Percentiles rank a stretch among this genome's conserved stretches.
Conservation (phyloP, 495 filamentous ascomycete genomes). For the Aspergillus indologenus region DNA sequence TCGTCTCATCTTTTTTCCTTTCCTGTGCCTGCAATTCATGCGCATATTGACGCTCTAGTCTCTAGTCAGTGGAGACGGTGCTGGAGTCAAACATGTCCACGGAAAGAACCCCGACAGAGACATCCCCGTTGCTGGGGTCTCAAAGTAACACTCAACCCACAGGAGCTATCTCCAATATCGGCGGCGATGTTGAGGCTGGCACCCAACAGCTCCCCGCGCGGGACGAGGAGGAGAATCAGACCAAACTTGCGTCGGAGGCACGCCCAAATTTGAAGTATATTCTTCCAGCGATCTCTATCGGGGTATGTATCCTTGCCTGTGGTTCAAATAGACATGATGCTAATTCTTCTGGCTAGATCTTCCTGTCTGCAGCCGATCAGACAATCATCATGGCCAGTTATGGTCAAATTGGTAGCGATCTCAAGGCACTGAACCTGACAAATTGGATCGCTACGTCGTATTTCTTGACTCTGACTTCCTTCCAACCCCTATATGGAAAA, state of each 20-base stretch:
- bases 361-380: slow-evolving; percentile 74
- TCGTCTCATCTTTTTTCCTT: neutral
- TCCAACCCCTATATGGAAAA: slow-evolving; percentile 78
- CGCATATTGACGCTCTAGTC: neutral
- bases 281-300: slow-evolving; percentile 49
- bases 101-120: slow-evolving; percentile 33
- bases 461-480: slow-evolving; percentile 74
- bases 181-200: slow-evolving; percentile 21
- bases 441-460: slow-evolving; percentile 81
- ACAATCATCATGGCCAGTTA: slow-evolving; percentile 79
- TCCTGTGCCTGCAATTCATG: neutral
- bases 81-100: slow-evolving; percentile 23
- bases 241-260: slow-evolving; percentile 32
- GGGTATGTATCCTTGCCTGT: slow-evolving; percentile 36
- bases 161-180: slow-evolving; percentile 23
- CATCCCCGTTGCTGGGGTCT: slow-evolving; percentile 40
- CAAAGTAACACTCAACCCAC: slow-evolving; percentile 29
- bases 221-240: slow-evolving; percentile 16
- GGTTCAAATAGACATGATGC: too few species aligned
- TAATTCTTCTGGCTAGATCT: slow-evolving; percentile 46
- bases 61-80: slow-evolving; percentile 10
- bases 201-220: neutral
- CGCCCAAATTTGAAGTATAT: slow-evolving; percentile 43
- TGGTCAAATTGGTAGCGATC: slow-evolving; percentile 75
- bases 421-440: slow-evolving; percentile 73